A percentile compares a stretch with the other conserved stretches of the same genome.
phyloP scores from a whole-genome alignment of 23 red algal species.

The Chondrus crispus region DNA sequence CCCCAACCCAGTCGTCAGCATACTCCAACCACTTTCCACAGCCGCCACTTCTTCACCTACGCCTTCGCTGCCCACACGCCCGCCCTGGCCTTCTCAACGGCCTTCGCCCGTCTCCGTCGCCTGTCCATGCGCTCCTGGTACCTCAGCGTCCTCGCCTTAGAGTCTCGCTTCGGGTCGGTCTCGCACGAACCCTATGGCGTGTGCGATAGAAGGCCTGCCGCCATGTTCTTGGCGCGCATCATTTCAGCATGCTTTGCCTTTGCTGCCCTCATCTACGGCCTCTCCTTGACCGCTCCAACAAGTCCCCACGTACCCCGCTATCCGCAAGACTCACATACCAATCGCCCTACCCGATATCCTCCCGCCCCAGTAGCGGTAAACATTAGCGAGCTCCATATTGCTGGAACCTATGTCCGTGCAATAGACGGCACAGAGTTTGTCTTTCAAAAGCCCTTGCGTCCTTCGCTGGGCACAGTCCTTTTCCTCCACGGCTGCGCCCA shows the following conservation, averaged over 20 bases:
- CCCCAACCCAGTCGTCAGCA: too few relatives aligned
- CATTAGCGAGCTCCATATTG: background rate
- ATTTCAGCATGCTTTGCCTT: conserved; percentile 38
- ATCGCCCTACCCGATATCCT: background rate
- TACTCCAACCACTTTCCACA: too few relatives aligned
- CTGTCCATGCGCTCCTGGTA: background rate
- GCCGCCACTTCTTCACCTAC: too few relatives aligned
- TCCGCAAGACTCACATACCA: background rate
- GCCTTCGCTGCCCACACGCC: background rate
- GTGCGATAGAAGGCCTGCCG: conserved; percentile 5
- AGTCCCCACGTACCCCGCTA: background rate
- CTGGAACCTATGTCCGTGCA: background rate
- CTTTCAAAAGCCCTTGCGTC: background rate
- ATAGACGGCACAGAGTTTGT: conserved; percentile 42
- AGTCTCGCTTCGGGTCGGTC: background rate
- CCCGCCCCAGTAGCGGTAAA: background rate
- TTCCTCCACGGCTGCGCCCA: conserved; percentile 49
- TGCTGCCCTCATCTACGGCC: background rate
- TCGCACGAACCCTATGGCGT: background rate
- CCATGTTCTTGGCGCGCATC: conserved; percentile 37
- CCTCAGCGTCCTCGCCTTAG: background rate
- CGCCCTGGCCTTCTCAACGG: background rate
- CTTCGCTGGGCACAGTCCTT: conserved; percentile 10
- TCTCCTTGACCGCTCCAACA: conserved; percentile 15
- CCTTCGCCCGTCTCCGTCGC: background rate